Percentiles rank a stretch among this genome's conserved stretches.
These are phyloP conservation scores for Nicotiana tomentosiformis DNA, from an alignment of 257 asterid species.

Conservation along the genomic window DNA sequence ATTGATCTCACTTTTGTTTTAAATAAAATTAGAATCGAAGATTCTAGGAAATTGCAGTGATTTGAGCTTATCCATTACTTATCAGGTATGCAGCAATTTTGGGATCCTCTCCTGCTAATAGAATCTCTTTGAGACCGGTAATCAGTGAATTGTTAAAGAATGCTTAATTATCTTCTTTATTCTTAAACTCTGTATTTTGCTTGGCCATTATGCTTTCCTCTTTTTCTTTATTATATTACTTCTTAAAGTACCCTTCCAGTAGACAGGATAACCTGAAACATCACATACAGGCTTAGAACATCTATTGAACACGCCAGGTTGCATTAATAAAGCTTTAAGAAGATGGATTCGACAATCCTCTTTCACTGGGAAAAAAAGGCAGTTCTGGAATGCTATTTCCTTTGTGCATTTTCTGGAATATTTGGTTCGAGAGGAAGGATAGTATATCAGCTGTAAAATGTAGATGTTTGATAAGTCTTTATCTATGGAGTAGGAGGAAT, in stretches of 20 bases:
- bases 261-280: not conserved
- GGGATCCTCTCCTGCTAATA: constrained; percentile 71
- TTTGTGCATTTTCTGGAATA: no score
- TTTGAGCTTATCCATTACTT: constrained; percentile 8
- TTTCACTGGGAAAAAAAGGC: no score
- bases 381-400: no score
- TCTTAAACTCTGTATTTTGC: not conserved
- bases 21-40: not conserved
- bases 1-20: not conserved
- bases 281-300: not conserved
- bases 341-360: no score
- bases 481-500: no score
- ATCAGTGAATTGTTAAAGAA: constrained; percentile 11
- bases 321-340: no score
- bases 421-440: no score
- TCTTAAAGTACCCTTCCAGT: not conserved
- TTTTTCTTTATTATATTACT: not conserved
- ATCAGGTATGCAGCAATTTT: constrained; percentile 93
- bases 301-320: no score
- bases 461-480: no score
- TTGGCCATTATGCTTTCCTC: not conserved
- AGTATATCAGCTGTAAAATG: no score
- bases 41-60: constrained; percentile 4
- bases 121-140: constrained; percentile 80
- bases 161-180: not conserved